Evolutionary conservation across 106 monocot species (phyloP), one percentile per base, ranked within the genome.

Genomic region (Alisma plantagoaquatica): DNA sequence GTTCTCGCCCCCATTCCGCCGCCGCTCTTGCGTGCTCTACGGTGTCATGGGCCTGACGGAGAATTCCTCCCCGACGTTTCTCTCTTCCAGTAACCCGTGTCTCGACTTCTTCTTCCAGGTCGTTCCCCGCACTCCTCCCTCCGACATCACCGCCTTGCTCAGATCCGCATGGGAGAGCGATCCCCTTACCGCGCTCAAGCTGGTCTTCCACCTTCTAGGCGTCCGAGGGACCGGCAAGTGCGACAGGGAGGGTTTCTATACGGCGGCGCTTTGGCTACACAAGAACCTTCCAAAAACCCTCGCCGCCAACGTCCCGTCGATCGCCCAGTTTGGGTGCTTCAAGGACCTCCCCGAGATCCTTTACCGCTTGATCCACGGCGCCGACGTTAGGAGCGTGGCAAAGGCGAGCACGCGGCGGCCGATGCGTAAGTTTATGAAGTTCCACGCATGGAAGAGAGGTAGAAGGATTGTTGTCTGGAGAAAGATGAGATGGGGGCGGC

Each of bases 341-440:
- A 77, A 77, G 57, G 77, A 77, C 20, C 62, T 77, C 16, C 70
- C 60, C 7, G 77, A 72, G 62, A 77, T 77, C 41, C 67, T 77
- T 46, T 30, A 67, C 65, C 77, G 72, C n/a, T 31, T 77, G 22
- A 27, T 77, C 30, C 28, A 53, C 28, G 72, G 62, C 27, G 54
- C 28, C 31, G 59, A 72, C 17, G 41, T 50, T 21, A 47, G 66
- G n/a, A 28, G 27, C 33, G 23, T 41, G 27, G 56, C 45, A 24
- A 57, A 63, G 55, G 56, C 43, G 15, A 28, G 49, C 35, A 6
- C 26, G 7, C 0, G 2, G 24, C 4, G 1, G 16, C n/a, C 19
- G 25, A 49, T n/a, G n/a, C n/a, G n/a, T n/a, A n/a, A n/a, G n/a
- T n/a, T n/a, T n/a, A n/a, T n/a, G n/a, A n/a, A n/a, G n/a, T n/a